Percentiles rank a stretch among this genome's conserved stretches.
Evolutionary conservation across 2,329 filamentous ascomycete species (phyloP).

Genomic region (Hysterium pulicare): DNA sequence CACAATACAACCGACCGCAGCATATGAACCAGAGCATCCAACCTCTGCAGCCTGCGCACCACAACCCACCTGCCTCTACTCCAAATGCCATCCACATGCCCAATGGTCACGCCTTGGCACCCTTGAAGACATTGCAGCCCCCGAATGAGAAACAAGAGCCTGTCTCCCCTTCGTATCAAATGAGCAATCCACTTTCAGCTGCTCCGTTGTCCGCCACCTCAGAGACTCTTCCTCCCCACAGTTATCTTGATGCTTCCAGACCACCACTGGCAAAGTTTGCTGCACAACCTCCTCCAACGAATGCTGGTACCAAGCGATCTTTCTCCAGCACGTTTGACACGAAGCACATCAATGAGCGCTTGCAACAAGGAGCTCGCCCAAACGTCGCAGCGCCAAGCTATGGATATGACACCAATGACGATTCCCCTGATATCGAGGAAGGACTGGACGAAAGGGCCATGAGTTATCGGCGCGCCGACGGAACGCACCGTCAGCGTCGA

Average conservation of each 20-base stretch:
- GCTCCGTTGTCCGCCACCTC: conserved; percentile 33
- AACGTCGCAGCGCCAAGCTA: conserved; percentile 28
- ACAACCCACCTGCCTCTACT: conserved; percentile 25
- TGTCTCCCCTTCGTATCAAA: conserved; percentile 43
- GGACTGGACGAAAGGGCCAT: conserved; percentile 38
- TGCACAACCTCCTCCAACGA: conserved; percentile 20
- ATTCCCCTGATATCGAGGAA: conserved; percentile 39
- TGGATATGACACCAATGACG: conserved; percentile 26
- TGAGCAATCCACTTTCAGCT: conserved; percentile 27
- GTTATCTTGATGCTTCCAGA: conserved; percentile 19
- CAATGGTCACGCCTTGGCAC: conserved; percentile 39
- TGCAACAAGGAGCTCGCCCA: conserved; percentile 45
- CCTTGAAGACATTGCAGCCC: conserved; percentile 41
- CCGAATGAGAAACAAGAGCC: conserved; percentile 39
- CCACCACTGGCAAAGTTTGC: conserved; percentile 24
- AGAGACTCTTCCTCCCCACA: conserved; percentile 22
- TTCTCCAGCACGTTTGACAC: conserved; percentile 47
- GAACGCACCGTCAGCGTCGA: conserved; percentile 37
- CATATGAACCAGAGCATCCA: conserved; percentile 32
- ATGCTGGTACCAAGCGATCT: conserved; percentile 43
- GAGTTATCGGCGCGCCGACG: conserved; percentile 48
- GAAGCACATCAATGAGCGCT: conserved; percentile 40
- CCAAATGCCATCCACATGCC: conserved; percentile 26
- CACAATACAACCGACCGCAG: conserved; percentile 35
- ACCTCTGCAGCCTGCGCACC: conserved; percentile 31